Percentiles rank a stretch among this genome's conserved stretches.
Conservation (phyloP, 768 basidiomycete species). For the Dacryopinax spathularia region DNA sequence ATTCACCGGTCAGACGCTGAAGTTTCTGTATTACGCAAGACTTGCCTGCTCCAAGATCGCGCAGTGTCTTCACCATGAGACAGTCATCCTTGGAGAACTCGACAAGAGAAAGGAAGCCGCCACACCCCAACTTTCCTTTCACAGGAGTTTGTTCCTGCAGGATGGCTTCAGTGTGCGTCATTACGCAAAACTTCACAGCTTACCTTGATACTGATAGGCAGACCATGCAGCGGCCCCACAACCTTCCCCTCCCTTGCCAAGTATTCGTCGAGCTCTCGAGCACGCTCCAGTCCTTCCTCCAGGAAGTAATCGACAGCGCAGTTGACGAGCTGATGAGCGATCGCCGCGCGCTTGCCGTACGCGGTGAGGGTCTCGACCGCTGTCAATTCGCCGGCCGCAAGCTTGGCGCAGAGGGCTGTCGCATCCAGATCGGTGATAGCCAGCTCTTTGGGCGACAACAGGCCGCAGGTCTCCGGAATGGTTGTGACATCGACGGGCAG, state of each 20-base stretch:
- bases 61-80: neutral
- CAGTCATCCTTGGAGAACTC: neutral
- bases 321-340: neutral
- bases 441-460: constrained; percentile 23
- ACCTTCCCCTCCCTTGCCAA: constrained; percentile 33
- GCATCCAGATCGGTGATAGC: constrained; percentile 20
- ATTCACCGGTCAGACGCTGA: no score
- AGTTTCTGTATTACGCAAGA: no score
- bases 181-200: neutral
- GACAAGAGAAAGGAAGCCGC: neutral
- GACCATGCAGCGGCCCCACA: constrained; percentile 38
- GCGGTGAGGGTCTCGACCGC: neutral
- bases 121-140: neutral
- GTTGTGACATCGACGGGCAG: constrained; percentile 20
- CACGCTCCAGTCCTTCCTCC: constrained; percentile 27
- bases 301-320: constrained; percentile 35
- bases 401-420: neutral
- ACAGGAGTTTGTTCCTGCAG: neutral
- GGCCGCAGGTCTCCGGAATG: constrained; percentile 23
- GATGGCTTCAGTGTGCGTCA: neutral
- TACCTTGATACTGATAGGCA: constrained; percentile 34
- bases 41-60: neutral
- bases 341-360: neutral
- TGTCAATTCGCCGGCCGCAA: neutral
- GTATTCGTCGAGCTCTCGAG: constrained; percentile 38